Evolutionary conservation across 208 protist genomes (phyloP).

Genomic region (Phytomonas serpens): DNA sequence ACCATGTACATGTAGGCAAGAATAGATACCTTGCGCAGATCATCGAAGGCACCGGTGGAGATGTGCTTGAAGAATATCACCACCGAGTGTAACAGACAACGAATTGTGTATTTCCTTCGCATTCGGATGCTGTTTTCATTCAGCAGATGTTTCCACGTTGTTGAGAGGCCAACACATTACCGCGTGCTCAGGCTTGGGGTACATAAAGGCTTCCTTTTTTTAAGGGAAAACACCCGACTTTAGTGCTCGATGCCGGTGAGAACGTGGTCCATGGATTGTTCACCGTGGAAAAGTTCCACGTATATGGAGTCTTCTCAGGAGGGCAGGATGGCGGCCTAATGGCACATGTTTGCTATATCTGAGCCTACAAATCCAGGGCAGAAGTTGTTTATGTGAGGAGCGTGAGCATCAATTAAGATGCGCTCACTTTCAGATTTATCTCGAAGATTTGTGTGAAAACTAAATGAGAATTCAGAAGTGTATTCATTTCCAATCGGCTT

Average conservation of each 20-base stretch:
- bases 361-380: slow-evolving; percentile 88
- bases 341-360: slow-evolving; percentile 97
- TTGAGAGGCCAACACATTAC: slow-evolving; percentile 96
- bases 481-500: no score
- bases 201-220: slow-evolving; percentile 93
- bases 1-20: slow-evolving; percentile 92
- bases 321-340: slow-evolving; percentile 91
- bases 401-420: slow-evolving; percentile 60
- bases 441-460: slow-evolving; percentile 36
- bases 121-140: slow-evolving; percentile 91
- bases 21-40: slow-evolving; percentile 92
- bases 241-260: slow-evolving; percentile 94
- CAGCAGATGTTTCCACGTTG: slow-evolving; percentile 96
- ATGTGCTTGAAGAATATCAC: slow-evolving; percentile 90
- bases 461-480: slow-evolving; percentile 20
- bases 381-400: slow-evolving; percentile 60
- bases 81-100: slow-evolving; percentile 94
- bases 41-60: slow-evolving; percentile 93
- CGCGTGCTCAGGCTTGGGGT: slow-evolving; percentile 98
- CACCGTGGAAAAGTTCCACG: slow-evolving; percentile 86
- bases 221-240: slow-evolving; percentile 72
- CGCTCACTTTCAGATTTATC: slow-evolving; percentile 46
- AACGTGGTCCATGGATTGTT: slow-evolving; percentile 94
- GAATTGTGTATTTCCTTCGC: slow-evolving; percentile 89
- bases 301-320: slow-evolving; percentile 51